Base-by-base conservation (phyloP, 2,329 filamentous ascomycete species). In the Penicillium vulpinum region DNA sequence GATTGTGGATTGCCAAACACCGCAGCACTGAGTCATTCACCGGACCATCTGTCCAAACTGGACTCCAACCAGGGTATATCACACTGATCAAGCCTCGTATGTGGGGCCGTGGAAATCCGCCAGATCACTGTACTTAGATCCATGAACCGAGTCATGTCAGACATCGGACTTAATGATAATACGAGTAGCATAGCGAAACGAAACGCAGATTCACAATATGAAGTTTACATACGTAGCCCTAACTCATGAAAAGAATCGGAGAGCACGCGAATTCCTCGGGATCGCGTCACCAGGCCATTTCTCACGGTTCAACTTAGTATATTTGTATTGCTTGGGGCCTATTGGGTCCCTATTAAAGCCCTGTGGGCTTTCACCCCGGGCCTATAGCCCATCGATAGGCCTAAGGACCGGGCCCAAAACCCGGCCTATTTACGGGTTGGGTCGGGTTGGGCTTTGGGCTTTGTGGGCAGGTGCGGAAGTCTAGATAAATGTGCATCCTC, bases 111-210 rank as follows among this genome's bases (percentile, higher is more conserved):
- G 48, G 36, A 38, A 11, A 50, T 28, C 35, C 13, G 24, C 33
- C n/a, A 39, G 29, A 36, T 11, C 26, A 22, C 8, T 22, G 28
- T 40, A 44, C n/a, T 8, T 35, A 38, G 22, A 18, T 15, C 39
- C 31, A 52, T 33, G 28, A 43, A 43, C 45, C 52, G 29, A 56
- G 39, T 31, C 51, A 54, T 39, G 5, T 26, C 35, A 46, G 40
- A 40, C 35, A 16, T 33, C 29, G 36, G 28, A 15, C 6, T 44
- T 56, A 41, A 56, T 45, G 48, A 56, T 46, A 46, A 52, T 56
- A 56, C 45, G 54, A 52, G 54, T 56, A 56, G 46, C 46, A 44
- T 45, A 39, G 13, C 40, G 47, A 46, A 52, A 39, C 5, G 28
- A 22, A 55, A 11, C 22, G 26, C 29, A 18, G 16, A 21, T 41